These are phyloP conservation scores for Tylopilus sp. DNA, from an alignment of 768 basidiomycete genomes.

Conservation along the genomic window DNA sequence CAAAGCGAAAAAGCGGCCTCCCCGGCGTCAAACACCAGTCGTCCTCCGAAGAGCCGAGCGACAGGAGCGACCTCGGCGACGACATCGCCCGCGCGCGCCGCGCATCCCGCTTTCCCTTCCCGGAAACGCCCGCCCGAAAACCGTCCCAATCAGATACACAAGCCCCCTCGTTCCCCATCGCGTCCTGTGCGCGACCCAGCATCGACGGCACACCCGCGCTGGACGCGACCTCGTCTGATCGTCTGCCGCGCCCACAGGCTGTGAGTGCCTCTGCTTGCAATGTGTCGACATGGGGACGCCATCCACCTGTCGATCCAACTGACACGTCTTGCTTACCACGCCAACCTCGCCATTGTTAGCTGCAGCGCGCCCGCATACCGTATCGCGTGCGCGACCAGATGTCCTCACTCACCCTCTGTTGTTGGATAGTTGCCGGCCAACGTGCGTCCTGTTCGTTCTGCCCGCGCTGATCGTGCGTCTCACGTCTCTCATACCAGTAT, in stretches of 20 bases:
- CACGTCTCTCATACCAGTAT: conserved; percentile 16
- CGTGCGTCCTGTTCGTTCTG: conserved; percentile 14
- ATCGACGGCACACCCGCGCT: conserved; percentile 1
- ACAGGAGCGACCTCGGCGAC: conserved; percentile 26
- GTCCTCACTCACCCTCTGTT: conserved; percentile 15
- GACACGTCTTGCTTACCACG: conserved; percentile 19
- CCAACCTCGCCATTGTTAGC: conserved; percentile 22
- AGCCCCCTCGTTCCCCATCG: conserved; percentile 4
- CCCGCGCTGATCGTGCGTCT: background rate
- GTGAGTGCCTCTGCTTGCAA: conserved; percentile 26
- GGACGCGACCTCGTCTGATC: conserved; percentile 5
- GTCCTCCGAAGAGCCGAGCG: conserved; percentile 28
- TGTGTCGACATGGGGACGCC: conserved; percentile 12
- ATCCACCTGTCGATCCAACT: conserved; percentile 9
- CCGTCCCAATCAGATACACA: conserved; percentile 2
- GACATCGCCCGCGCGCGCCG: conserved; percentile 7
- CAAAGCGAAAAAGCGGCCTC: conserved; percentile 26
- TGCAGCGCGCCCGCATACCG: conserved; percentile 8
- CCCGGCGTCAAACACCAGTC: conserved; percentile 22
- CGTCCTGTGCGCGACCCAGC: conserved; percentile 3
- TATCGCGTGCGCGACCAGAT: conserved; percentile 7
- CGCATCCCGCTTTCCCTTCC: conserved; percentile 7
- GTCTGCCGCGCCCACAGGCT: conserved; percentile 14
- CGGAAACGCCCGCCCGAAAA: background rate
- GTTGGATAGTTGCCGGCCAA: conserved; percentile 22